These are phyloP conservation scores for Canna indica DNA, from an alignment of 176 grass and related monocot species.

Conservation along the genomic window DNA sequence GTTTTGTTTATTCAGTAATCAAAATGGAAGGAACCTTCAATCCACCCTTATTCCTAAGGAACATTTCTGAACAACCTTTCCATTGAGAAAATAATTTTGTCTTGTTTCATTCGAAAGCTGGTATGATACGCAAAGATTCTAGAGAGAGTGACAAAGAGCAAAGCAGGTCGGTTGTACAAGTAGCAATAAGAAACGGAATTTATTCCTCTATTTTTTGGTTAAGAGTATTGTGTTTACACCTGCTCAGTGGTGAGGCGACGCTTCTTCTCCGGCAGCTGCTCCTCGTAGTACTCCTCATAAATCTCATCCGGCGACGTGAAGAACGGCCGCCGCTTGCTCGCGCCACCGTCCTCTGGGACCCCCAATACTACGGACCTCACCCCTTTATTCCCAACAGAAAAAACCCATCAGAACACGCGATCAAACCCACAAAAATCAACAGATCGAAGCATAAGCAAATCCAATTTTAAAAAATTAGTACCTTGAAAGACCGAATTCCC, in stretches of 20 bases:
- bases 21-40: too few relatives aligned
- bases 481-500: constrained; percentile 39
- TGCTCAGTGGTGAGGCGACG: constrained; percentile 81
- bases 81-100: too few relatives aligned
- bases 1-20: too few relatives aligned
- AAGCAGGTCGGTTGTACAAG: background rate
- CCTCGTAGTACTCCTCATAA: constrained; percentile 91
- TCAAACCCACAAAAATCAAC: background rate
- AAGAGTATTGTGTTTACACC: constrained; percentile 16
- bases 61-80: too few relatives aligned
- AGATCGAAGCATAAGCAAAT: too few relatives aligned
- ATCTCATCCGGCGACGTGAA: constrained; percentile 79
- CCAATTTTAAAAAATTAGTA: too few relatives aligned
- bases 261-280: constrained; percentile 78
- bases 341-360: background rate
- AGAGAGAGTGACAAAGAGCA: background rate
- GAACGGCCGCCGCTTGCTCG: constrained; percentile 45
- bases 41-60: too few relatives aligned
- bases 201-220: background rate
- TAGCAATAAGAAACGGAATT: background rate
- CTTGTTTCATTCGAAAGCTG: background rate
- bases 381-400: background rate
- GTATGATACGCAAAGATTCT: background rate
- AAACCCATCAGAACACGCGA: background rate
- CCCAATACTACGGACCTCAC: background rate